phyloP scores from a whole-genome alignment of 495 filamentous ascomycete genomes.

The Daldinia caldariorum region DNA sequence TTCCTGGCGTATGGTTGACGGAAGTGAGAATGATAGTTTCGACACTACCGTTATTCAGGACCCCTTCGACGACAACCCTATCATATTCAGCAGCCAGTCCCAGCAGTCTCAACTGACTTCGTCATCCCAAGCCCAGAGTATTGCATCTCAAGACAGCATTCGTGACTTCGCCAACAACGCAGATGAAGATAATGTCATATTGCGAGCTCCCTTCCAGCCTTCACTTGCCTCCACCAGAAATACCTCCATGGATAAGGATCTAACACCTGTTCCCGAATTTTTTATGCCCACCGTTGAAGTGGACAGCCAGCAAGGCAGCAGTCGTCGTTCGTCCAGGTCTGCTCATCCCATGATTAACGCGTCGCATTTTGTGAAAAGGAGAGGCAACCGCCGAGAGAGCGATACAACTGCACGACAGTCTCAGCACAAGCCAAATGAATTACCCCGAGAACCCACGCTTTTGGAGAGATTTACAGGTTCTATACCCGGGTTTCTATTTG shows the following conservation, averaged over 20 bases:
- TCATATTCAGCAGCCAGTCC: conserved; percentile 53
- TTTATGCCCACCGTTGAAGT: conserved; percentile 55
- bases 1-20: conserved; percentile 63
- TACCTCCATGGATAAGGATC: conserved; percentile 49
- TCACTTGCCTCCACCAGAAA: conserved; percentile 54
- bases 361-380: conserved; percentile 42
- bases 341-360: conserved; percentile 27
- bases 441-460: conserved; percentile 18
- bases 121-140: conserved; percentile 47
- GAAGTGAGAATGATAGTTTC: conserved; percentile 61
- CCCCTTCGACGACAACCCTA: conserved; percentile 52
- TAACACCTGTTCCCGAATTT: conserved; percentile 51
- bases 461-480: conserved; percentile 40
- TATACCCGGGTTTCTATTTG: conserved; percentile 44
- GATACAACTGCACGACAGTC: neutral
- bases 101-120: conserved; percentile 39
- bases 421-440: neutral
- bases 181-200: conserved; percentile 58
- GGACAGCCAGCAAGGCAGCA: conserved; percentile 38
- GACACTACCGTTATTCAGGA: conserved; percentile 55
- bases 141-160: conserved; percentile 59
- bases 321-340: conserved; percentile 41
- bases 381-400: conserved; percentile 23
- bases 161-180: conserved; percentile 54
- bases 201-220: conserved; percentile 57